phyloP scores from a whole-genome alignment of 768 basidiomycete genomes.

The Xerocomus potaroensis region DNA sequence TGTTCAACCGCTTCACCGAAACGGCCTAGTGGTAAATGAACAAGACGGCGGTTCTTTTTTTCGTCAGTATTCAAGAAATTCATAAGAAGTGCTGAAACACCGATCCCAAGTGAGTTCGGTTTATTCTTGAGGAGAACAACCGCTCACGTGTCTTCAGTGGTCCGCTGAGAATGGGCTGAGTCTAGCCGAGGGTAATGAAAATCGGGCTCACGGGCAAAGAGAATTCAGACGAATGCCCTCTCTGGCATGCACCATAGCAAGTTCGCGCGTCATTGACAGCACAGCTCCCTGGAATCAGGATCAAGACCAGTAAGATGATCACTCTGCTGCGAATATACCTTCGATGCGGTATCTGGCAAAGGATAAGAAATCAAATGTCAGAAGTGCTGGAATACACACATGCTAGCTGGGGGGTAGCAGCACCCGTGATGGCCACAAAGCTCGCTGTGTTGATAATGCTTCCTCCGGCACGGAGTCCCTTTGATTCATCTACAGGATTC shows the following conservation, averaged over 20 bases:
- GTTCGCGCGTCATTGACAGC: conserved; percentile 96
- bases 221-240: conserved; percentile 97
- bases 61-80: conserved; percentile 96
- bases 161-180: conserved; percentile 49
- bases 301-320: conserved; percentile 7
- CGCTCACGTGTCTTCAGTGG: conserved; percentile 89
- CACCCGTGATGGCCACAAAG: conserved; percentile 93
- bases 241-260: conserved; percentile 95
- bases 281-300: conserved; percentile 69
- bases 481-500: conserved; percentile 78
- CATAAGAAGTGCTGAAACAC: conserved; percentile 83
- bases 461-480: conserved; percentile 76
- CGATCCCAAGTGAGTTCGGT: not conserved
- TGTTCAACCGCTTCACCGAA: conserved; percentile 97
- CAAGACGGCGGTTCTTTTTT: conserved; percentile 86
- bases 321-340: conserved; percentile 45
- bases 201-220: conserved; percentile 78
- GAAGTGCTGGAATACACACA: conserved; percentile 44
- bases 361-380: conserved; percentile 1
- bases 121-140: not conserved
- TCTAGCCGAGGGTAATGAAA: conserved; percentile 1
- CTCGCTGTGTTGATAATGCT: conserved; percentile 98
- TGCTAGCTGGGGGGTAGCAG: conserved; percentile 97
- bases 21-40: conserved; percentile 93
- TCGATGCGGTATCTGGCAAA: conserved; percentile 83